phyloP scores from a whole-genome alignment of 208 protist genomes.

The Wallacemonas rigidus region DNA sequence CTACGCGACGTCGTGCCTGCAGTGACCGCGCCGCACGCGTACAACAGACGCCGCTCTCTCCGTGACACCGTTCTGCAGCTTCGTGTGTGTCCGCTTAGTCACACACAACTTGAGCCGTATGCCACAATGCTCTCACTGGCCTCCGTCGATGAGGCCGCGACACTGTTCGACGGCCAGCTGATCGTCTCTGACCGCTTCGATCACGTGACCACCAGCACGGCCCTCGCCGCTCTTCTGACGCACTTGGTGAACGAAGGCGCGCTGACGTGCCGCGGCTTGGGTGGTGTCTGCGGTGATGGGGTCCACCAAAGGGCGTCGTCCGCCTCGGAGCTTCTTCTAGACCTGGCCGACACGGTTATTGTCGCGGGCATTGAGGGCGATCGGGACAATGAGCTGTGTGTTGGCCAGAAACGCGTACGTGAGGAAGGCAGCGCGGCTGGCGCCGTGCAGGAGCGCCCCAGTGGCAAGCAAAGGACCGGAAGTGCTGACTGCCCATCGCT shows the following conservation, averaged over 20 bases:
- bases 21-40: neutral
- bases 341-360: neutral
- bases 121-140: neutral
- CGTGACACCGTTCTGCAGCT: neutral
- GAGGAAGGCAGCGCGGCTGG: neutral
- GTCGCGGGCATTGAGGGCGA: neutral
- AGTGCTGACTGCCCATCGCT: neutral
- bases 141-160: neutral
- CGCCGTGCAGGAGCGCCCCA: too few species aligned
- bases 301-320: too few species aligned
- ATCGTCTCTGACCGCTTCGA: neutral
- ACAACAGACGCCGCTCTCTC: too few species aligned
- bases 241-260: neutral
- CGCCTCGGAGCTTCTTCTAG: neutral
- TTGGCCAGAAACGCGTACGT: neutral
- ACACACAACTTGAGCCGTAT: neutral
- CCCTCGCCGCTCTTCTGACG: neutral
- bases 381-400: neutral
- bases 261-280: neutral
- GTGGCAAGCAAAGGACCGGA: too few species aligned
- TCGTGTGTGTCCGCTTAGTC: neutral
- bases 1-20: neutral
- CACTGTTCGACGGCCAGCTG: neutral
- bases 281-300: too few species aligned
- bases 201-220: neutral